Base-by-base conservation (phyloP, 2,329 filamentous ascomycete species). In the Penicillium sp. region DNA sequence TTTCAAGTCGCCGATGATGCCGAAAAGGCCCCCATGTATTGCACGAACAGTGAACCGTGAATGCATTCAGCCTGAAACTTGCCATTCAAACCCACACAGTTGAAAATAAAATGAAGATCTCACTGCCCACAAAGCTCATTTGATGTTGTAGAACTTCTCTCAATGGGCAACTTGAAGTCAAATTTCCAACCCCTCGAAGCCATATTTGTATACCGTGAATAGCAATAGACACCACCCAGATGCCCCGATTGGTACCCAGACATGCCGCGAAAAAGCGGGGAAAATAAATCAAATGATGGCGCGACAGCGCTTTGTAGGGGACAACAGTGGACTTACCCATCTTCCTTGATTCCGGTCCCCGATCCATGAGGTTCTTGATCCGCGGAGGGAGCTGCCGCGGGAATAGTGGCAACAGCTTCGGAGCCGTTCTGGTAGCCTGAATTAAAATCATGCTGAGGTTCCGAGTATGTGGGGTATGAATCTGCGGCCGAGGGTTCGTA, bases 281-380 rank as follows among this genome's bases (percentile, higher is more conserved):
- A 58, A 64, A 60, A 51, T 52, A 37, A 37, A 21, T 4, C 18
- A 37, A n/a, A 10, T 2, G 15, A 7, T 7, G 8, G 32, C n/a
- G 32, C 18, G 33, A 34, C n/a, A n/a, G n/a, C n/a, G 17, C 10
- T 13, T 37, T 10, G 17, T 7, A 39, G 21, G 41, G 27, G 32
- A 23, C 36, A 39, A 27, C 36, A 39, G 24, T 40, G 13, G n/a
- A 85, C 90, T 92, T 86, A 95, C 90, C 90, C 90, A 70, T 95
- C 90, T 84, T 95, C 90, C 75, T 95, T 95, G 51, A 92, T 89
- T 42, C 73, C 74, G 20, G 73, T 76, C 39, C 39, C 39, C n/a
- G 39, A 42, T 42, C 69, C 71, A 40, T 73, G 70, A 43, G 60
- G 63, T 36, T 72, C 71, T 23, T 65, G 44, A 27, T 75, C 70